phyloP scores from a whole-genome alignment of 768 basidiomycete genomes.

The Dendrothele bispora region DNA sequence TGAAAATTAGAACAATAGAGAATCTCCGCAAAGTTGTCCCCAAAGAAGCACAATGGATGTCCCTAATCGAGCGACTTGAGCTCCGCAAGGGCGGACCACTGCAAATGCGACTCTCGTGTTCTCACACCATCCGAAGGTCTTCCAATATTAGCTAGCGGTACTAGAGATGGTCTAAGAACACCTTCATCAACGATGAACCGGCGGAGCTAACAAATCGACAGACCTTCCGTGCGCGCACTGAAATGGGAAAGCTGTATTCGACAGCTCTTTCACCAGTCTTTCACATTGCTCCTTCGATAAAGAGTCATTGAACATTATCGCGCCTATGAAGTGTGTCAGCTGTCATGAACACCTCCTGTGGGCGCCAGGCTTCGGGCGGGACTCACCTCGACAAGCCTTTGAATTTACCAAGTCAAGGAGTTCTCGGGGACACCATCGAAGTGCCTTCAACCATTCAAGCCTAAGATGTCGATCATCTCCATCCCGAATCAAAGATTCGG shows the following conservation, averaged over 20 bases:
- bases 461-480: constrained; percentile 31
- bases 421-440: constrained; percentile 81
- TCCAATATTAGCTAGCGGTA: constrained; percentile 41
- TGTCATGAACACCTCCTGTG: no score
- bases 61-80: constrained; percentile 6
- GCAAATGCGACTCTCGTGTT: neutral
- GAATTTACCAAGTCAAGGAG: constrained; percentile 88
- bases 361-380: neutral
- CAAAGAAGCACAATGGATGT: neutral
- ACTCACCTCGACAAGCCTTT: constrained; percentile 89
- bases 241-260: constrained; percentile 80
- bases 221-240: constrained; percentile 96
- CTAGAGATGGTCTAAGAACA: constrained; percentile 49
- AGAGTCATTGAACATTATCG: constrained; percentile 95
- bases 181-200: constrained; percentile 1
- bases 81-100: constrained; percentile 10
- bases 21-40: no score
- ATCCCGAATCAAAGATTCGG: constrained; percentile 12
- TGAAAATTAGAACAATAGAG: no score
- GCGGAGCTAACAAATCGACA: constrained; percentile 8
- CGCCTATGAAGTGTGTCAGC: no score
- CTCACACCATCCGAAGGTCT: constrained; percentile 7
- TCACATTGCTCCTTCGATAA: constrained; percentile 69
- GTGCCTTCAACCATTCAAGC: constrained; percentile 63
- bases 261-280: constrained; percentile 64